Percentiles rank a stretch among this genome's conserved stretches.
Evolutionary conservation across 257 asterid genomes (phyloP).

Genomic region (Pogostemon cablin): DNA sequence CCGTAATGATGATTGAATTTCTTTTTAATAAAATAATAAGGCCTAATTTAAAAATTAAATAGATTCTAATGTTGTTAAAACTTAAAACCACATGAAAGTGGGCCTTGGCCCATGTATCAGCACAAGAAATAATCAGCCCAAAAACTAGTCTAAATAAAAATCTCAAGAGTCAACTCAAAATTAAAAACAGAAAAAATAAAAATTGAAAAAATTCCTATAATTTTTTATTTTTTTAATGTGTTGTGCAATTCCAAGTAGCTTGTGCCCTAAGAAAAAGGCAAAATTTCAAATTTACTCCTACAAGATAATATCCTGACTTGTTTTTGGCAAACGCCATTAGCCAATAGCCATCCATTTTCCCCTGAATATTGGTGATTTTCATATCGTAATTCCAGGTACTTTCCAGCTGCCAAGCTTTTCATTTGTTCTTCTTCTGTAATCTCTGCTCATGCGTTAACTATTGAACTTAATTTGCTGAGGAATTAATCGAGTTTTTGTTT

Average conservation of each 20-base stretch:
- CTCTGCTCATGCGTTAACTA: not conserved
- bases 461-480: slow-evolving; percentile 7
- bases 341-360: not conserved
- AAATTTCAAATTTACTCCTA: slow-evolving; percentile 1
- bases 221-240: not conserved
- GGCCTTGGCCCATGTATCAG: too few species aligned
- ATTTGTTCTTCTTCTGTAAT: too few species aligned
- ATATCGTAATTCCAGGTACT: slow-evolving; percentile 29
- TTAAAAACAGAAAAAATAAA: not conserved
- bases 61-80: too few species aligned
- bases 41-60: too few species aligned
- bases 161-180: too few species aligned
- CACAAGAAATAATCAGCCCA: too few species aligned
- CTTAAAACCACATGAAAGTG: too few species aligned
- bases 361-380: not conserved
- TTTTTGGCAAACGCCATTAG: not conserved
- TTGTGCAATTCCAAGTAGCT: slow-evolving; percentile 3
- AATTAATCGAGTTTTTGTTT: not conserved
- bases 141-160: too few species aligned
- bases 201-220: not conserved
- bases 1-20: too few species aligned
- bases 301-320: not conserved
- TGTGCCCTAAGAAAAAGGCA: slow-evolving; percentile 30
- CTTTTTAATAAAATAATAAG: too few species aligned
- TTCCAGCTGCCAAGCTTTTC: not conserved